Conservation (phyloP, 2,329 filamentous ascomycete genomes). For the Venturia nashicola region DNA sequence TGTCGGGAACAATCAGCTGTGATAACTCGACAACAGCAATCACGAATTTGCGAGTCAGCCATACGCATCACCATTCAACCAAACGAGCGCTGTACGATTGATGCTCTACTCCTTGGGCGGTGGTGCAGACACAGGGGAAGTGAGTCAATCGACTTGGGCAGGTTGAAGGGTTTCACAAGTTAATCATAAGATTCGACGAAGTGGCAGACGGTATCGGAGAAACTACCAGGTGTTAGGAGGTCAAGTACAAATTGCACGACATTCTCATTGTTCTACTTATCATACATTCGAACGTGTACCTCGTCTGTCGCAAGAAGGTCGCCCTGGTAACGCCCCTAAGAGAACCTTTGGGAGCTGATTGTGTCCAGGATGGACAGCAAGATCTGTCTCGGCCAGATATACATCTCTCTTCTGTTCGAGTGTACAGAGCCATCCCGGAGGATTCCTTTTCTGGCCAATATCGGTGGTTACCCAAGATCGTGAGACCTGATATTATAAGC, state of each 20-base stretch:
- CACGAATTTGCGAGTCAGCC: no score
- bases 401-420: neutral
- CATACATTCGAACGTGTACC: neutral
- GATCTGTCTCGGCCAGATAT: neutral
- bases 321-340: neutral
- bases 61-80: no score
- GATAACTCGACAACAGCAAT: no score
- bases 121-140: no score
- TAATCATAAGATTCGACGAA: neutral
- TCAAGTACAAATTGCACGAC: neutral
- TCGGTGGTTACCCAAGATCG: neutral
- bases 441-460: neutral
- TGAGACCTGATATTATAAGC: neutral
- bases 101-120: no score
- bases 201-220: neutral
- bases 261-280: neutral
- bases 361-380: neutral
- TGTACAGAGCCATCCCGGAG: neutral
- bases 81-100: no score
- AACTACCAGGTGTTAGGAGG: neutral
- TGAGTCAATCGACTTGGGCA: neutral
- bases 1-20: no score
- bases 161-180: neutral
- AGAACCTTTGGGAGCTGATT: neutral
- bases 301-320: neutral